A percentile compares a stretch with the other conserved stretches of the same genome.
Conservation (phyloP, 2,329 filamentous ascomycete genomes). For the Monilinia aucupariae region DNA sequence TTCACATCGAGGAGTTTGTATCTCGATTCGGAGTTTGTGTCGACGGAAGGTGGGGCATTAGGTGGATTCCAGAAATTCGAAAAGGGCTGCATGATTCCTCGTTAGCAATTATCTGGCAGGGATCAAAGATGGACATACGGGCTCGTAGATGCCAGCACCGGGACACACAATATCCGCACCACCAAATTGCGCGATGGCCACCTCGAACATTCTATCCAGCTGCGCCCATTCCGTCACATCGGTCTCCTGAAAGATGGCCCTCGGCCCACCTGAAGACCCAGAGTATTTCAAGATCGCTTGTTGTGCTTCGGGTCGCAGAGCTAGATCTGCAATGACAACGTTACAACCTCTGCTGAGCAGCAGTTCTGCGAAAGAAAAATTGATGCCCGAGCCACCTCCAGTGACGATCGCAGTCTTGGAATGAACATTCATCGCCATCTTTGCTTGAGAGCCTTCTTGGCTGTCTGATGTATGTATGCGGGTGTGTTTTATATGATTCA, state of each 20-base stretch:
- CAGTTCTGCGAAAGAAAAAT: constrained; percentile 41
- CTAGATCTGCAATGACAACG: constrained; percentile 43
- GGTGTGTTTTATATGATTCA: neutral
- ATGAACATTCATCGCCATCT: constrained; percentile 36
- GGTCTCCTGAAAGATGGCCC: constrained; percentile 41
- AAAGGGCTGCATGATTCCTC: constrained; percentile 36
- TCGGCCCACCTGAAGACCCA: constrained; percentile 17
- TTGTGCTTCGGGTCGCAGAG: constrained; percentile 41
- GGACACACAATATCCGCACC: constrained; percentile 39
- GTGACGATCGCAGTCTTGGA: constrained; percentile 49
- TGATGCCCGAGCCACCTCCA: constrained; percentile 50
- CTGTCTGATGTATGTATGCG: neutral
- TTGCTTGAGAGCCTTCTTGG: neutral
- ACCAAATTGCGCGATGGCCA: constrained; percentile 36
- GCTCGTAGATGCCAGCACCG: constrained; percentile 44
- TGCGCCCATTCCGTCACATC: constrained; percentile 41
- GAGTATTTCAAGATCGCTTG: constrained; percentile 29
- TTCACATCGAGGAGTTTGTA: constrained; percentile 47
- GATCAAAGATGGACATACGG: constrained; percentile 31
- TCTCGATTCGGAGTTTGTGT: constrained; percentile 38
- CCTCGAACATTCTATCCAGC: constrained; percentile 35
- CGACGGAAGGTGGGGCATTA: constrained; percentile 39
- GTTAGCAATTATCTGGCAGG: neutral
- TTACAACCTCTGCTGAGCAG: constrained; percentile 41
- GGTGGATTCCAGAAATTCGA: constrained; percentile 48